Evolutionary conservation across 257 asterid genomes (phyloP).

Genomic region (Solanum gandarillasii): DNA sequence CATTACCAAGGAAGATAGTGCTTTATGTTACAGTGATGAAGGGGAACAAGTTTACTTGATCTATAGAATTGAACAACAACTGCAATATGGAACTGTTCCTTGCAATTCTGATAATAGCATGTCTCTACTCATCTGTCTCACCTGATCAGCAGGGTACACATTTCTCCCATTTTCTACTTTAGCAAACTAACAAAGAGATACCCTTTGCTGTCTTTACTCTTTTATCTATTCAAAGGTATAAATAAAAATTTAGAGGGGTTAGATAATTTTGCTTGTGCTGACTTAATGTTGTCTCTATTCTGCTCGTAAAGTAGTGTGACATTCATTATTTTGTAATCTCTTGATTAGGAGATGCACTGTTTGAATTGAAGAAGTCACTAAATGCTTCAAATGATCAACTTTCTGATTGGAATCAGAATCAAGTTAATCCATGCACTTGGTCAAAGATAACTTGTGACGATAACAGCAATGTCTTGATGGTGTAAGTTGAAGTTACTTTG

Average conservation of each 20-base stretch:
- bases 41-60: slow-evolving; percentile 2
- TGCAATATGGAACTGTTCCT: slow-evolving; percentile 17
- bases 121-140: slow-evolving; percentile 12
- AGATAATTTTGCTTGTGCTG: background rate
- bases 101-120: slow-evolving; percentile 6
- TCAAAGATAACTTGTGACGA: slow-evolving; percentile 62
- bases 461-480: slow-evolving; percentile 39
- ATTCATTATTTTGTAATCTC: background rate
- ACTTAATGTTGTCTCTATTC: background rate
- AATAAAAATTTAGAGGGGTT: background rate
- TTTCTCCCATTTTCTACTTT: background rate
- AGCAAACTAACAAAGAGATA: background rate
- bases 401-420: slow-evolving; percentile 65
- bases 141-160: slow-evolving; percentile 31
- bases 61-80: background rate
- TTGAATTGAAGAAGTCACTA: slow-evolving; percentile 47
- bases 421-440: slow-evolving; percentile 94
- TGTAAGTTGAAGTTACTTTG: slow-evolving; percentile 35
- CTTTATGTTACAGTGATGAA: background rate
- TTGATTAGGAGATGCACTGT: slow-evolving; percentile 65
- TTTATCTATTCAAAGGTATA: background rate
- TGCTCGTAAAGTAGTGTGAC: background rate
- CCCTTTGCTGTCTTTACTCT: background rate
- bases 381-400: slow-evolving; percentile 65
- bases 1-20: background rate